Evolutionary conservation across 139 green algal species (phyloP), one percentile per base, ranked within the genome.

Genomic region (Prasinococcaceae sp.): DNA sequence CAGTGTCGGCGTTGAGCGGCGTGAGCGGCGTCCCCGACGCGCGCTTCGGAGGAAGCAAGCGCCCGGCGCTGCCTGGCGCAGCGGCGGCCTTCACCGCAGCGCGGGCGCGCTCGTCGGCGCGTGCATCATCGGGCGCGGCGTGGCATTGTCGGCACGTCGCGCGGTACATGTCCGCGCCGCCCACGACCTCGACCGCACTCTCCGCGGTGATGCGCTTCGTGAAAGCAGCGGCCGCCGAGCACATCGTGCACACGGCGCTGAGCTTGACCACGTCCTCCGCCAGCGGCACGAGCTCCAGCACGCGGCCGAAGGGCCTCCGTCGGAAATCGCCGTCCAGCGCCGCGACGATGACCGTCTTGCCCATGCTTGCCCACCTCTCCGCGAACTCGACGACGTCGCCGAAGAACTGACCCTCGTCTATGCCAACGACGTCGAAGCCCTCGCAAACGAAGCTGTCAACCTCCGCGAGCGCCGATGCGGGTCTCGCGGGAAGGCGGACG

Each of bases 351-450:
- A 68, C 59, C 17, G 37, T 60, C 20, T 60, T 60, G 23, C 59
- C 59, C 17, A 22, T 41, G 12, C 55, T 33, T 22, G 59, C 59
- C 59, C 59, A 68, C 50, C 39, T 43, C 17, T 60, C 39, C 26
- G 39, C 47, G 35, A 45, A 61, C 29, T 55, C 46, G n/a, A 43
- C 59, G n/a, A 68, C 19, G 41, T 68, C 59, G 16, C 10, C 29
- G 32, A 62, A 50, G 26, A 68, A 60, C 50, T 68, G 59, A 2
- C 59, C 59, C 24, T 68, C 59, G 30, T 68, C 59, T 12, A 68
- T 44, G 10, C 59, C 59, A 10, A 68, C 50, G 19, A 68, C 59
- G 43, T 68, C 50, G 41, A 46, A 55, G n/a, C n/a, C n/a, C 33
- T 29, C 24, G 17, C 53, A 38, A n/a, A 28, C 50, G n/a, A 68